A percentile compares a stretch with the other conserved stretches of the same genome.
Evolutionary conservation across 2,329 filamentous ascomycete genomes (phyloP).

Genomic region (Coniochaeta prunicola): DNA sequence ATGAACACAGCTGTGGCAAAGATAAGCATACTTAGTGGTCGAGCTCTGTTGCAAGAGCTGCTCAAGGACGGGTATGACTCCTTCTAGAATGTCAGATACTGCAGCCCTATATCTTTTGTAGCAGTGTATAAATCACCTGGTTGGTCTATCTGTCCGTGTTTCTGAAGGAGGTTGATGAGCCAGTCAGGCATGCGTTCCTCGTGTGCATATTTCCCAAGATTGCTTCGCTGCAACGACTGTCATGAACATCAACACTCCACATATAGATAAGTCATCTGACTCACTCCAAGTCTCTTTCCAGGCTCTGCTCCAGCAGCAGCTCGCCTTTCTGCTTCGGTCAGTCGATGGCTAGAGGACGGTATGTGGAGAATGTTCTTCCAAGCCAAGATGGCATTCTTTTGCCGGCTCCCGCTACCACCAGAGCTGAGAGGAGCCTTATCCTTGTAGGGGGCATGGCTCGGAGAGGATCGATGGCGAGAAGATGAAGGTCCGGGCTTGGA

Average conservation of each 20-base stretch:
- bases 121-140: background rate
- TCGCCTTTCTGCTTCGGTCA: slow-evolving; percentile 3
- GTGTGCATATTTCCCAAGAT: slow-evolving; percentile 65
- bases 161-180: slow-evolving; percentile 56
- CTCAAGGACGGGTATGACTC: slow-evolving; percentile 54
- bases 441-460: background rate
- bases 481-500: background rate
- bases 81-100: slow-evolving; percentile 35
- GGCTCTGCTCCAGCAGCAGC: background rate
- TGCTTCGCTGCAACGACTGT: slow-evolving; percentile 19
- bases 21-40: slow-evolving; percentile 62
- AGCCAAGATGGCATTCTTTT: slow-evolving; percentile 17
- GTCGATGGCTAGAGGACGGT: slow-evolving; percentile 4
- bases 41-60: slow-evolving; percentile 58
- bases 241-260: background rate
- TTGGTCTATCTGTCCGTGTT: slow-evolving; percentile 40
- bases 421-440: background rate
- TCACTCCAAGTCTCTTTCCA: slow-evolving; percentile 15
- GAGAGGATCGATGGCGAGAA: background rate
- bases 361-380: slow-evolving; percentile 22
- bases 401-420: slow-evolving; percentile 3
- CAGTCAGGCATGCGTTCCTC: slow-evolving; percentile 69
- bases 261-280: background rate
- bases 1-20: slow-evolving; percentile 68
- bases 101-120: too few species aligned